Evolutionary conservation across 2,329 filamentous ascomycete species (phyloP).

Genomic region (Huntiella decipiens): DNA sequence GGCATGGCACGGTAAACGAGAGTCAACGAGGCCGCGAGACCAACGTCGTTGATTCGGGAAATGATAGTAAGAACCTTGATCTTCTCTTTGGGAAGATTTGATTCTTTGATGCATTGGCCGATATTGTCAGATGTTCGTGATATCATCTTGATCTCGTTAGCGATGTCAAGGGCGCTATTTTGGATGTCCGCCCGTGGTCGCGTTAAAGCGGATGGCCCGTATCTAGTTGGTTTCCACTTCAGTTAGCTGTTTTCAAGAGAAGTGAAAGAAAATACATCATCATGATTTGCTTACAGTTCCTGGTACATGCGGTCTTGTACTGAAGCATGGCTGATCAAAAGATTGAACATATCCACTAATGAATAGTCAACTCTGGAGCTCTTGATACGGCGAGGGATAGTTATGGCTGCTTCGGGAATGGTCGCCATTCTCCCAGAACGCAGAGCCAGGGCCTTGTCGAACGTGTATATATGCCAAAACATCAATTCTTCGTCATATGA

Average conservation of each 20-base stretch:
- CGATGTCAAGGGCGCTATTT: constrained; percentile 22
- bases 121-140: constrained; percentile 20
- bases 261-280: no score
- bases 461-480: constrained; percentile 34
- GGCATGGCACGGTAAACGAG: constrained; percentile 35
- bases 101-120: constrained; percentile 11
- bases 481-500: constrained; percentile 17
- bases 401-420: constrained; percentile 41
- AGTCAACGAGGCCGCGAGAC: constrained; percentile 28
- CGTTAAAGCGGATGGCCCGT: constrained; percentile 29
- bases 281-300: constrained; percentile 18
- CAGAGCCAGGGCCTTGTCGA: constrained; percentile 39
- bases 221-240: constrained; percentile 19
- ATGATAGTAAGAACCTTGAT: no score
- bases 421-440: constrained; percentile 37
- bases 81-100: no score
- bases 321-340: constrained; percentile 36
- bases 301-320: constrained; percentile 42
- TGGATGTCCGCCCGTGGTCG: constrained; percentile 22
- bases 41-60: constrained; percentile 22
- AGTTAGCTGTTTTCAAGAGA: not conserved
- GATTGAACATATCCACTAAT: constrained; percentile 23
- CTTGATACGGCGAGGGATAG: constrained; percentile 24
- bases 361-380: constrained; percentile 23
- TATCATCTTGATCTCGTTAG: constrained; percentile 20